These are phyloP conservation scores for Colletotrichum costaricense DNA, from an alignment of 2,329 filamentous ascomycete genomes.

Conservation along the genomic window DNA sequence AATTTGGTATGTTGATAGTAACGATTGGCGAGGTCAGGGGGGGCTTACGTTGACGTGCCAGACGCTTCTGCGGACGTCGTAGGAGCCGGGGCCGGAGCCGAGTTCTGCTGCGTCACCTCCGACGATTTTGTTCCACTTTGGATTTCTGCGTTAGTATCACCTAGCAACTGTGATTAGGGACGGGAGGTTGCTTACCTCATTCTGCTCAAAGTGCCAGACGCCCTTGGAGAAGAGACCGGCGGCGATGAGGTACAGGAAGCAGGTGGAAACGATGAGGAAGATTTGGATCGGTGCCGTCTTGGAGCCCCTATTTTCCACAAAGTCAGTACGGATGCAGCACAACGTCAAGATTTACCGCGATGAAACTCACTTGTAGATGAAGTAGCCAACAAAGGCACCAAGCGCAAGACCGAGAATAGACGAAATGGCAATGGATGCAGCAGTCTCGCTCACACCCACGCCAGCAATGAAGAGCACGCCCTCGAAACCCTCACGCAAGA, in stretches of 20 bases:
- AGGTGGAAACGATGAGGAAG: conserved; percentile 82
- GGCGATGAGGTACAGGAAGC: conserved; percentile 83
- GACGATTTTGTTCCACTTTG: conserved; percentile 68
- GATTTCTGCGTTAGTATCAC: background rate
- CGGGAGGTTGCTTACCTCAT: conserved; percentile 45
- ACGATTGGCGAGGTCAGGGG: too few species aligned
- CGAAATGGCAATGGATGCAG: conserved; percentile 76
- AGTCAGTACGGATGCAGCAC: conserved; percentile 39
- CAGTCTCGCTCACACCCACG: conserved; percentile 76
- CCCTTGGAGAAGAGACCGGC: conserved; percentile 82
- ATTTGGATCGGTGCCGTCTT: conserved; percentile 61
- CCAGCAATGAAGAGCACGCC: conserved; percentile 84
- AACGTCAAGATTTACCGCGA: too few species aligned
- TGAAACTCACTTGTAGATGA: conserved; percentile 75
- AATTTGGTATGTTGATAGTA: too few species aligned
- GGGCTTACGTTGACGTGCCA: conserved; percentile 81
- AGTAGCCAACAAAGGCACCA: conserved; percentile 71
- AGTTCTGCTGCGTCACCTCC: conserved; percentile 64
- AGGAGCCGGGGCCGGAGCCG: conserved; percentile 75
- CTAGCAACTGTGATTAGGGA: background rate
- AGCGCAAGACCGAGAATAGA: conserved; percentile 74
- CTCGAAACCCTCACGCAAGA: conserved; percentile 81
- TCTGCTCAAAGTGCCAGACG: conserved; percentile 77
- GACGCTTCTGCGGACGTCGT: conserved; percentile 79
- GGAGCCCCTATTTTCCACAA: conserved; percentile 48